These are phyloP conservation scores for Spathaspora passalidarum DNA, from an alignment of 805 yeast genomes.

Conservation along the genomic window DNA sequence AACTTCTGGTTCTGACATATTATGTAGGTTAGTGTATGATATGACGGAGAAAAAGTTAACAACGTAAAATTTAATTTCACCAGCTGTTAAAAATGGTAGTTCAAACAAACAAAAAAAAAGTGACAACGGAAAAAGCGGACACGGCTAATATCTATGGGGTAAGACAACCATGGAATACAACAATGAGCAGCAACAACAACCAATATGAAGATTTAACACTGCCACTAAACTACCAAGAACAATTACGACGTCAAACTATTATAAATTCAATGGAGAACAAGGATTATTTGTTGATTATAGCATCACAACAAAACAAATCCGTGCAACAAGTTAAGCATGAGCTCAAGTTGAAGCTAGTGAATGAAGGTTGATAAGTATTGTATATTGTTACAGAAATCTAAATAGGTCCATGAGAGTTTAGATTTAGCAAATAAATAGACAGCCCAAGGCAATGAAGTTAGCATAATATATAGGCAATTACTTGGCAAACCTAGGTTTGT, in stretches of 20 bases:
- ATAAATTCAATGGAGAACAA: slow-evolving; percentile 38
- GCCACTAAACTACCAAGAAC: slow-evolving; percentile 23
- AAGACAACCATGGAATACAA: no score
- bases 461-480: not conserved
- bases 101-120: not conserved
- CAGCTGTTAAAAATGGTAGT: not conserved
- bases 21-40: not conserved
- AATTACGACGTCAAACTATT: slow-evolving; percentile 30
- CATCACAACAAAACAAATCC: slow-evolving; percentile 40
- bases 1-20: slow-evolving; percentile 10
- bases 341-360: slow-evolving; percentile 21
- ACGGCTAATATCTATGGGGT: no score
- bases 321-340: slow-evolving; percentile 43
- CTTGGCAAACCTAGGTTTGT: not conserved
- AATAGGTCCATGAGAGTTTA: not conserved
- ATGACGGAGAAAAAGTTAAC: not conserved
- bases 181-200: not conserved
- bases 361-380: slow-evolving; percentile 3
- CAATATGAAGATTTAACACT: not conserved
- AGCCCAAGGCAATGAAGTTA: no score
- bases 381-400: not conserved
- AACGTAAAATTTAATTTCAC: no score
- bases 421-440: not conserved
- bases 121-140: not conserved
- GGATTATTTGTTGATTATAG: slow-evolving; percentile 35